Conservation (phyloP, 108 stramenopile species). For the Skeletonema marinoi region DNA sequence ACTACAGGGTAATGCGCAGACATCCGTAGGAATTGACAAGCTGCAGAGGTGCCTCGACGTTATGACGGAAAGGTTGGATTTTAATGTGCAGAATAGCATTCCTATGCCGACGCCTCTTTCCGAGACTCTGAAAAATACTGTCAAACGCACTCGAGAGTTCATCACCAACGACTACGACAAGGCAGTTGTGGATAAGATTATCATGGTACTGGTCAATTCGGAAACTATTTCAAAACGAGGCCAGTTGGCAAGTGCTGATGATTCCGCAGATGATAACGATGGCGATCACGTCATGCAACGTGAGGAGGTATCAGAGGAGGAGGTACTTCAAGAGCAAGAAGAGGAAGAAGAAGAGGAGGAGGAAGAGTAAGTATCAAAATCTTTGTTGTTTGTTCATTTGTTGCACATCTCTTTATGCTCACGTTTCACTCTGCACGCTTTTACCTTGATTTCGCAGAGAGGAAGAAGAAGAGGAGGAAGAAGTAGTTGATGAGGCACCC, state of each 20-base stretch:
- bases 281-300: constrained; percentile 87
- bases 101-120: constrained; percentile 87
- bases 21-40: constrained; percentile 76
- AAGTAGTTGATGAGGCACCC: constrained; percentile 89
- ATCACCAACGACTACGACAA: constrained; percentile 86
- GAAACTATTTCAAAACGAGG: constrained; percentile 76
- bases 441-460: constrained; percentile 63
- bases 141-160: constrained; percentile 79
- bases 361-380: constrained; percentile 32
- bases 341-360: constrained; percentile 85
- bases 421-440: not conserved
- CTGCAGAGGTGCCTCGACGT: constrained; percentile 91
- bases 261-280: constrained; percentile 84
- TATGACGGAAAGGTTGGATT: constrained; percentile 95
- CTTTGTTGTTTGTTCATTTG: not conserved
- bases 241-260: constrained; percentile 58
- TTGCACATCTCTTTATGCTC: not conserved
- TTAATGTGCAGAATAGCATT: constrained; percentile 94
- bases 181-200: constrained; percentile 91
- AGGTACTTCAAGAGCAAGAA: constrained; percentile 96
- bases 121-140: constrained; percentile 80
- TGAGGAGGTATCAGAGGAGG: constrained; percentile 97
- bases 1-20: constrained; percentile 55
- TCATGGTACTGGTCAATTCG: constrained; percentile 91
- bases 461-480: constrained; percentile 96